Percentiles rank a stretch among this genome's conserved stretches.
Evolutionary conservation across 164 flowering plant species (phyloP).

Genomic region (Berberis thunbergii): DNA sequence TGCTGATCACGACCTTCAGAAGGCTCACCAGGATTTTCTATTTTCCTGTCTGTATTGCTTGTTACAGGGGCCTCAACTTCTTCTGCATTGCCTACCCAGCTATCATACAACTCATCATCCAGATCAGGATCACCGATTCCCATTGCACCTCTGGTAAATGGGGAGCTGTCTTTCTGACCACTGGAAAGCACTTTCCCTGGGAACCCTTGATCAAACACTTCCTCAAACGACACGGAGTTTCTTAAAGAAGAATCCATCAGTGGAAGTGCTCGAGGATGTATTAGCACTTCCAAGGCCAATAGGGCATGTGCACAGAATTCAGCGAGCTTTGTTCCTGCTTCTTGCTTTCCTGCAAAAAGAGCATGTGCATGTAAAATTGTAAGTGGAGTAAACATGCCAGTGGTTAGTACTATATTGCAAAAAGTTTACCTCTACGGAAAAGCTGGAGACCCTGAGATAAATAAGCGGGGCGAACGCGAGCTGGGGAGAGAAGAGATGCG

Average conservation of each 20-base stretch:
- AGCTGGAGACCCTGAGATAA: slow-evolving; percentile 65
- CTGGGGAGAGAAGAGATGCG: slow-evolving; percentile 74
- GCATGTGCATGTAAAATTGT: neutral
- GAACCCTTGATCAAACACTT: slow-evolving; percentile 10
- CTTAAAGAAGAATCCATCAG: slow-evolving; percentile 29
- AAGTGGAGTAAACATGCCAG: neutral
- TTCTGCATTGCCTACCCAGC: slow-evolving; percentile 35
- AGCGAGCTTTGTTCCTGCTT: slow-evolving; percentile 56
- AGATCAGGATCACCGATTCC: slow-evolving; percentile 21
- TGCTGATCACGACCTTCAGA: slow-evolving; percentile 4
- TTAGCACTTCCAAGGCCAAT: slow-evolving; percentile 61
- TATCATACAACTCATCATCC: slow-evolving; percentile 36
- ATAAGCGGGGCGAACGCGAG: slow-evolving; percentile 52
- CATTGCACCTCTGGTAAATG: slow-evolving; percentile 16
- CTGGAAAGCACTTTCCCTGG: slow-evolving; percentile 20
- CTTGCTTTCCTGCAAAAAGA: slow-evolving; percentile 51
- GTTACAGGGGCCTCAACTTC: slow-evolving; percentile 19
- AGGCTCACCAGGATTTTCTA: slow-evolving; percentile 10
- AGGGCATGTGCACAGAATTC: slow-evolving; percentile 72
- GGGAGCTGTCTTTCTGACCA: slow-evolving; percentile 10
- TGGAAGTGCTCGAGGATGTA: slow-evolving; percentile 79
- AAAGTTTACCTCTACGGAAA: slow-evolving; percentile 56
- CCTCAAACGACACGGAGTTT: slow-evolving; percentile 10
- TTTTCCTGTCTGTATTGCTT: slow-evolving; percentile 11
- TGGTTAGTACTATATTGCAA: neutral